phyloP scores from a whole-genome alignment of 768 basidiomycete species.

The Gloeopeniophorella convolvens region DNA sequence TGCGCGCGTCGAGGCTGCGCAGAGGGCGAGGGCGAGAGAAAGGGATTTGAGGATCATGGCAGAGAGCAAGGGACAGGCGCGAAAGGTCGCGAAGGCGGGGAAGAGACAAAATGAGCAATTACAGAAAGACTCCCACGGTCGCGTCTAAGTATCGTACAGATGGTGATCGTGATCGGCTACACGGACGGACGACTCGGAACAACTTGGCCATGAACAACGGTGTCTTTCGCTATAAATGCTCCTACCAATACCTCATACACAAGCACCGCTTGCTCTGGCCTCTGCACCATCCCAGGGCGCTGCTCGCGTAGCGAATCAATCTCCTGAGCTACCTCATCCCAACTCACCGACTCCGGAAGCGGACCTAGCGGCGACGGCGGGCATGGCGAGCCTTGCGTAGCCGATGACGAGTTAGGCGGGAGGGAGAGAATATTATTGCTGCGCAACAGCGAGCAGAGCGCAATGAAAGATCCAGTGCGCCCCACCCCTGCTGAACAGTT shows the following conservation, averaged over 20 bases:
- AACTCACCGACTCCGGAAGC: conserved; percentile 39
- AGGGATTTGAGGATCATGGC: conserved; percentile 15
- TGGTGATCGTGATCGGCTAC: no score
- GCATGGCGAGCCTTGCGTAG: conserved; percentile 29
- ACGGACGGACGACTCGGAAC: no score
- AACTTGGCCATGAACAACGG: neutral
- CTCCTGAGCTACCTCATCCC: conserved; percentile 62
- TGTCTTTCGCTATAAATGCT: conserved; percentile 3
- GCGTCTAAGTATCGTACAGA: no score
- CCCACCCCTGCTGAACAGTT: conserved; percentile 88
- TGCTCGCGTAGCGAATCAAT: conserved; percentile 77
- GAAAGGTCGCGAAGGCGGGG: no score
- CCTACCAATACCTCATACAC: conserved; percentile 53
- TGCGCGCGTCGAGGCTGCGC: conserved; percentile 27
- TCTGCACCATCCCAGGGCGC: conserved; percentile 76
- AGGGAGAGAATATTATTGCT: conserved; percentile 38
- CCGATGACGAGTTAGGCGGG: conserved; percentile 17
- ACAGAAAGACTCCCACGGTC: no score
- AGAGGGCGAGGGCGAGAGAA: conserved; percentile 5
- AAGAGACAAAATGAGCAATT: no score
- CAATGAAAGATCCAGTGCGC: conserved; percentile 82
- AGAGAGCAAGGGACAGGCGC: neutral
- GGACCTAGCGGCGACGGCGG: conserved; percentile 52
- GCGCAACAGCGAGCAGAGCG: conserved; percentile 72
- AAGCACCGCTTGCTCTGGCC: conserved; percentile 53